Evolutionary conservation across 179 eudicot species (phyloP).

Genomic region (Beta corolliflora): DNA sequence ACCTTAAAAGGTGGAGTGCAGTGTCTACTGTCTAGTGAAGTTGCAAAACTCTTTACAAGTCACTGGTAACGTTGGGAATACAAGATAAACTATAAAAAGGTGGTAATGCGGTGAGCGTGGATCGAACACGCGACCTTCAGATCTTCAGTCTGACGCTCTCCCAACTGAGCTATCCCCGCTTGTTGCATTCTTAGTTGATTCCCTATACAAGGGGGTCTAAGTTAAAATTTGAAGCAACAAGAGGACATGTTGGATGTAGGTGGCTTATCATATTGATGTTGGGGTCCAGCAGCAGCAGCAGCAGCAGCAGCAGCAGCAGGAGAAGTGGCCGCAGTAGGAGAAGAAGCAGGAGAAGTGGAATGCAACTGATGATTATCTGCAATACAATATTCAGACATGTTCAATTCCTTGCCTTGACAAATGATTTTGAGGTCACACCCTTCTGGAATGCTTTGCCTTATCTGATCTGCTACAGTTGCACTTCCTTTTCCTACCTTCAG

Average conservation of each 20-base stretch:
- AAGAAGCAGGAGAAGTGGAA: neutral
- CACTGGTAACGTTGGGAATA: neutral
- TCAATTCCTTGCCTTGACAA: conserved; percentile 57
- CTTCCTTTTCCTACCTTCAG: conserved; percentile 51
- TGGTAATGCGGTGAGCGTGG: conserved; percentile 64
- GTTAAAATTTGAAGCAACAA: conserved; percentile 31
- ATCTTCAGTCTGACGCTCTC: conserved; percentile 45
- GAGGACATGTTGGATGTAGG: conserved; percentile 10
- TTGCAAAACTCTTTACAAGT: neutral
- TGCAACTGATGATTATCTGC: neutral
- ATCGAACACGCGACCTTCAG: conserved; percentile 86
- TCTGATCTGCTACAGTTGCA: conserved; percentile 49
- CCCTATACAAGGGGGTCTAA: no score
- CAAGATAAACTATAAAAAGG: no score
- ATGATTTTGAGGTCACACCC: conserved; percentile 64
- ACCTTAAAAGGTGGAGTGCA: neutral
- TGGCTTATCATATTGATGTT: neutral
- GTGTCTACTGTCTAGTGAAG: neutral
- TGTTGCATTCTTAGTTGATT: neutral
- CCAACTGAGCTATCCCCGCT: conserved; percentile 33
- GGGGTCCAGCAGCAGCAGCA: neutral
- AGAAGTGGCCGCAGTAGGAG: neutral
- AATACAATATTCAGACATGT: conserved; percentile 17
- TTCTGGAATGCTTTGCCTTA: conserved; percentile 52
- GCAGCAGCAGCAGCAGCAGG: neutral